These are phyloP conservation scores for Verbena officinalis DNA, from an alignment of 257 asterid species.

Conservation along the genomic window DNA sequence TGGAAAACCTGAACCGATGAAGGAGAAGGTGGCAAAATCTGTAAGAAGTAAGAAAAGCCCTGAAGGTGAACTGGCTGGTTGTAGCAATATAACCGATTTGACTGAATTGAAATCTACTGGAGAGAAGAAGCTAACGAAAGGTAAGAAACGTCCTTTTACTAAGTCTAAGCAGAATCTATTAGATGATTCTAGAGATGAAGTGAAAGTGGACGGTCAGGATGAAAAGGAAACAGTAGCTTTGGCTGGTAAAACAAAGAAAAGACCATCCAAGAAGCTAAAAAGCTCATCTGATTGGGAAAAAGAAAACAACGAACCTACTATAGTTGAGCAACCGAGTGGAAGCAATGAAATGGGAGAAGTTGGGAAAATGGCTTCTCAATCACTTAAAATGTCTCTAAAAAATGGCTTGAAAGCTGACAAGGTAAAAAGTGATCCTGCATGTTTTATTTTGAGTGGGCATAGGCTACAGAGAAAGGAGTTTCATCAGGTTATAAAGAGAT, in stretches of 20 bases:
- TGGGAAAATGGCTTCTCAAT: conserved; percentile 26
- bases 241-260: conserved; percentile 30
- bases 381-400: conserved; percentile 31
- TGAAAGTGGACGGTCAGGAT: conserved; percentile 16
- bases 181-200: conserved; percentile 31
- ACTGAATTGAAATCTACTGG: conserved; percentile 37
- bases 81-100: conserved; percentile 32
- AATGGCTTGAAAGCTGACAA: conserved; percentile 22
- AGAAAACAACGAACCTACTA: conserved; percentile 45
- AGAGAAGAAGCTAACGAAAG: conserved; percentile 37
- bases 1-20: conserved; percentile 16
- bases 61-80: conserved; percentile 37
- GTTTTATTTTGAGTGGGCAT: conserved; percentile 86
- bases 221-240: conserved; percentile 34
- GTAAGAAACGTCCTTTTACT: conserved; percentile 46
- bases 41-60: conserved; percentile 20
- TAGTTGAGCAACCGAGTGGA: conserved; percentile 24
- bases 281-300: conserved; percentile 50
- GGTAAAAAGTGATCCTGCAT: conserved; percentile 47
- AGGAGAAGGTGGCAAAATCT: conserved; percentile 37
- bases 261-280: conserved; percentile 48
- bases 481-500: conserved; percentile 63
- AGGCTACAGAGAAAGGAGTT: conserved; percentile 82
- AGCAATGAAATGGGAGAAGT: conserved; percentile 32
- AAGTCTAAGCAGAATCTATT: conserved; percentile 37